A percentile compares a stretch with the other conserved stretches of the same genome.
Conservation (phyloP, 1,284 basidiomycete species). For the Sporisorium graminicola region DNA sequence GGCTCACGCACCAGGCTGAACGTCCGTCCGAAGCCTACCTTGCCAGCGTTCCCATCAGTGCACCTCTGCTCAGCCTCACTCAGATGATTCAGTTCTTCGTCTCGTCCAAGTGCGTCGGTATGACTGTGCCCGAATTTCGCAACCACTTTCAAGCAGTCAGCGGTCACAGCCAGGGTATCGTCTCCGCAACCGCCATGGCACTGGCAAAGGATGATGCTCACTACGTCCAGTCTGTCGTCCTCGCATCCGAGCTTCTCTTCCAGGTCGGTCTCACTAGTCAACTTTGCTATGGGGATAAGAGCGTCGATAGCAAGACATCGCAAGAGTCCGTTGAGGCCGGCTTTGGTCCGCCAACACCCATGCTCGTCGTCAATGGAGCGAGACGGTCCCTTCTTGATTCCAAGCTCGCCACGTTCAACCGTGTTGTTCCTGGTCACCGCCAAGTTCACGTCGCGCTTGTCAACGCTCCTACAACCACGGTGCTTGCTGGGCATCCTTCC, state of each 20-base stretch:
- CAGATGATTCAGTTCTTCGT: conserved; percentile 92
- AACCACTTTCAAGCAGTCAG: conserved; percentile 84
- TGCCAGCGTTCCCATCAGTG: conserved; percentile 89
- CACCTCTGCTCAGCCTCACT: conserved; percentile 93
- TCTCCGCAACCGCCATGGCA: conserved; percentile 85
- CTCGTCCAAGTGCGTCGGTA: conserved; percentile 78
- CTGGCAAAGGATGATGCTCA: conserved; percentile 80
- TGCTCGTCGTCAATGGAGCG: conserved; percentile 89
- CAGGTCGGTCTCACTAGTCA: conserved; percentile 77
- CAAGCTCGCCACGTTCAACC: conserved; percentile 84
- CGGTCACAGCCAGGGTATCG: conserved; percentile 94
- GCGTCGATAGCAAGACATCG: neutral
- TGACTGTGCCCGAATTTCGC: conserved; percentile 83
- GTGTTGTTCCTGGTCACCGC: conserved; percentile 80
- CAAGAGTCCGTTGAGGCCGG: conserved; percentile 2
- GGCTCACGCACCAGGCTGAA: conserved; percentile 80
- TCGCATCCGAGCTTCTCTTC: conserved; percentile 90
- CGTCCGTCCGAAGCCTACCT: conserved; percentile 86
- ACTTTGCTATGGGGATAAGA: conserved; percentile 64
- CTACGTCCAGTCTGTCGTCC: conserved; percentile 80
- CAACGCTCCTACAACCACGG: conserved; percentile 89
- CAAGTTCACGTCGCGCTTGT: conserved; percentile 87
- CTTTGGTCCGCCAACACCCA: conserved; percentile 78
- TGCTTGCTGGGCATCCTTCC: conserved; percentile 90
- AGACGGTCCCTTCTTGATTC: conserved; percentile 74